Evolutionary conservation across 1,284 basidiomycete genomes (phyloP).

Genomic region (Ustilago cynodontis): DNA sequence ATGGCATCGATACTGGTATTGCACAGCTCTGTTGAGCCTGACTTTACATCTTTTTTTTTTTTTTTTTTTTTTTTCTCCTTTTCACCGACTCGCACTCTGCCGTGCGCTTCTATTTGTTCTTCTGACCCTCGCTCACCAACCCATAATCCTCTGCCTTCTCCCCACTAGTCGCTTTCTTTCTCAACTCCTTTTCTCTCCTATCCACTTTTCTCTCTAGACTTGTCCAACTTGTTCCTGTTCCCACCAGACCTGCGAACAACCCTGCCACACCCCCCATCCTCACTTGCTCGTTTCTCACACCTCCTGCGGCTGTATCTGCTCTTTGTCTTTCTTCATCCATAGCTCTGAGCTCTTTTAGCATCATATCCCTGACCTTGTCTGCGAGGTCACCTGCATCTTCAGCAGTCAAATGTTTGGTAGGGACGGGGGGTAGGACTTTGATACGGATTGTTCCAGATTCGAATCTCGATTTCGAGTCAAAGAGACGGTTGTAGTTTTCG

Average conservation of each 20-base stretch:
- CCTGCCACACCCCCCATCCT: constrained; percentile 42
- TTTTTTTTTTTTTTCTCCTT: too few relatives aligned
- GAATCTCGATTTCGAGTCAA: constrained; percentile 82
- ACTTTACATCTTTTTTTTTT: neutral
- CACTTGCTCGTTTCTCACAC: constrained; percentile 17
- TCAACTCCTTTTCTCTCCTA: constrained; percentile 29
- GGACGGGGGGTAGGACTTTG: constrained; percentile 81
- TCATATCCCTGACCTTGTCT: constrained; percentile 73
- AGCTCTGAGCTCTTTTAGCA: constrained; percentile 48
- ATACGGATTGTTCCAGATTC: constrained; percentile 69
- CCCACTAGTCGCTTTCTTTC: constrained; percentile 36
- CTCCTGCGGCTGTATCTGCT: constrained; percentile 7
- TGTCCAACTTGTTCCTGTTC: constrained; percentile 20
- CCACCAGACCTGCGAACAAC: constrained; percentile 37
- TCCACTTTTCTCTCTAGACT: constrained; percentile 24
- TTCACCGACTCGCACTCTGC: too few relatives aligned
- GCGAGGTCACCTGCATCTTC: constrained; percentile 78
- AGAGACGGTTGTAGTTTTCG: constrained; percentile 89
- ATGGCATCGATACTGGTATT: neutral
- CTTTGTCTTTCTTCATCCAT: constrained; percentile 53
- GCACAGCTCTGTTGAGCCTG: neutral
- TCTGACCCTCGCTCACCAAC: constrained; percentile 49
- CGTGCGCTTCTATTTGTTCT: constrained; percentile 8
- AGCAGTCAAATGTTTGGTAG: constrained; percentile 78
- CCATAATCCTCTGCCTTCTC: constrained; percentile 52